These are phyloP conservation scores for Aspergillus melleus DNA, from an alignment of 2,329 filamentous ascomycete genomes.

Conservation along the genomic window DNA sequence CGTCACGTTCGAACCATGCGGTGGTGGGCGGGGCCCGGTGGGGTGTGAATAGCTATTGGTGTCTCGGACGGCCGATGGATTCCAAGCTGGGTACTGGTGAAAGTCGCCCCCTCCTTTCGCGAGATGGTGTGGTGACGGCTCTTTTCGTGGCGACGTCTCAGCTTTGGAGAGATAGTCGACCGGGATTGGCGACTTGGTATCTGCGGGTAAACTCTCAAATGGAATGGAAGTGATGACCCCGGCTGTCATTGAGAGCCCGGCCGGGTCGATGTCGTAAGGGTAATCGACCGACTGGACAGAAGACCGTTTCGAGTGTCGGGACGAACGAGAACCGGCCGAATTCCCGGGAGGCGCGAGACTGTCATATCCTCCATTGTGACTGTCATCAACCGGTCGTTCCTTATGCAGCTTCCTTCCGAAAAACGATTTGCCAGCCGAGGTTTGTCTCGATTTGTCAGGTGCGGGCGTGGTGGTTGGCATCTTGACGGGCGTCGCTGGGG, in stretches of 20 bases:
- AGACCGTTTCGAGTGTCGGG: conserved; percentile 70
- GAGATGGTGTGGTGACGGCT: conserved; percentile 78
- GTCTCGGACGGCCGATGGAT: conserved; percentile 52
- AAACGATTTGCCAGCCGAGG: conserved; percentile 77
- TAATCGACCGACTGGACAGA: conserved; percentile 72
- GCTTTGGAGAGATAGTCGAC: conserved; percentile 71
- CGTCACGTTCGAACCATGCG: conserved; percentile 56
- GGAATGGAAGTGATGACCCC: conserved; percentile 86
- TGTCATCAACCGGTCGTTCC: conserved; percentile 70
- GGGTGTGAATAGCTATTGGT: conserved; percentile 57
- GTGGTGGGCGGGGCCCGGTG: conserved; percentile 62
- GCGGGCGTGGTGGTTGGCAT: conserved; percentile 61
- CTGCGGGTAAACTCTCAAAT: conserved; percentile 69
- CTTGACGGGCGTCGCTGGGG: conserved; percentile 36
- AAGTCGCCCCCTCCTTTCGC: conserved; percentile 75
- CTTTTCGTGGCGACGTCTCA: conserved; percentile 62
- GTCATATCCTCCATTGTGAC: conserved; percentile 59
- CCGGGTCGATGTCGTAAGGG: conserved; percentile 58
- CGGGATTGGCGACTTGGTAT: conserved; percentile 68
- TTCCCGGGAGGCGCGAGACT: conserved; percentile 63
- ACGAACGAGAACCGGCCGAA: conserved; percentile 66
- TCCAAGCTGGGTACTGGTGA: conserved; percentile 82
- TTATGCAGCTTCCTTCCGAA: conserved; percentile 79
- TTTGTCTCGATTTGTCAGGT: conserved; percentile 78
- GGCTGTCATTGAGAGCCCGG: conserved; percentile 70